phyloP scores from a whole-genome alignment of 2,329 filamentous ascomycete species.

The Zasmidium cellare region DNA sequence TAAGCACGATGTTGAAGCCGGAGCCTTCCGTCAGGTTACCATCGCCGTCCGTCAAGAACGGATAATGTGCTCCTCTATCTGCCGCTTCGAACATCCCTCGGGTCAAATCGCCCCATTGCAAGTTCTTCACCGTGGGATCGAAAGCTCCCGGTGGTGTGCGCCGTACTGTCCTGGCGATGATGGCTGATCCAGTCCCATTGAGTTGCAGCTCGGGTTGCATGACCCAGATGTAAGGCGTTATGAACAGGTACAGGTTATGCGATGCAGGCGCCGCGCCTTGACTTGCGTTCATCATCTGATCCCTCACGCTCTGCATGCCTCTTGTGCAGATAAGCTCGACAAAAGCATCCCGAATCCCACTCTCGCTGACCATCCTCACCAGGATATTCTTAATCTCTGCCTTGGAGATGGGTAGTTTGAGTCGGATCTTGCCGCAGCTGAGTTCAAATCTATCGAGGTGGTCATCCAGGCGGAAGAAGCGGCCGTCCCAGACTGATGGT shows the following conservation, averaged over 20 bases:
- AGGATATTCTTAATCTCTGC: slow-evolving; percentile 35
- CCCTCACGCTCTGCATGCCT: slow-evolving; percentile 46
- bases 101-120: slow-evolving; percentile 49
- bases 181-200: slow-evolving; percentile 40
- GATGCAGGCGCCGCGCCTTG: slow-evolving; percentile 21
- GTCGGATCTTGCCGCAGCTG: slow-evolving; percentile 49
- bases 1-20: slow-evolving; percentile 50
- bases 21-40: slow-evolving; percentile 52
- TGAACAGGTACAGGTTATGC: slow-evolving; percentile 51
- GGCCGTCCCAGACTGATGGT: slow-evolving; percentile 53
- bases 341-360: slow-evolving; percentile 52
- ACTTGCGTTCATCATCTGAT: slow-evolving; percentile 32
- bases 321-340: slow-evolving; percentile 55
- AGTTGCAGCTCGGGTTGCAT: slow-evolving; percentile 49
- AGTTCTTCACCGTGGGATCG: slow-evolving; percentile 56
- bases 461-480: slow-evolving; percentile 54
- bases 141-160: slow-evolving; percentile 48
- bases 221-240: slow-evolving; percentile 52
- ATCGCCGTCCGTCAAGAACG: slow-evolving; percentile 54
- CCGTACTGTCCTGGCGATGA: slow-evolving; percentile 49
- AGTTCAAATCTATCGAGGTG: slow-evolving; percentile 48
- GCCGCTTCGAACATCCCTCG: slow-evolving; percentile 49
- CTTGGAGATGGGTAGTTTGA: slow-evolving; percentile 44
- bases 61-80: slow-evolving; percentile 50
- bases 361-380: slow-evolving; percentile 48